Base-by-base conservation (phyloP, 106 monocot genomes). In the Dendrobium chrysotoxum region DNA sequence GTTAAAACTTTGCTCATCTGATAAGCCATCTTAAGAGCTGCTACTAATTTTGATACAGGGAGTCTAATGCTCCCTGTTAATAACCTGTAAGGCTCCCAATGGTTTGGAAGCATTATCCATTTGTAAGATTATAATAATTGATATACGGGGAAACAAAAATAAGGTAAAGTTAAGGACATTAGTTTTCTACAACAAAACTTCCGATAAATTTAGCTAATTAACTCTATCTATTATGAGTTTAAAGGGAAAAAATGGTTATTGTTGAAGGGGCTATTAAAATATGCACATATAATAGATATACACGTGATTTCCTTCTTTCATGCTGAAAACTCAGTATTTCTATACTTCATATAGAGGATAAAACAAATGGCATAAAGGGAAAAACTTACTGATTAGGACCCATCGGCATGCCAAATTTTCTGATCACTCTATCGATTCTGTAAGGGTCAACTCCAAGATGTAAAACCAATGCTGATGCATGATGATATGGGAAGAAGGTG, bases 361-460 rank as follows among this genome's bases (percentile, higher is more conserved):
- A 53, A 53, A 53, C 9, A 53, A 53, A 3, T 16, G 50, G 92
- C 95, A 83, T 92, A 92, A 79, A 92, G 92, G 42, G 40, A 74
- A 28, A 71, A 55, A 64, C 88, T 92, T 92, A 95, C 95, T 88
- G 95, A 81, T 92, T 92, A 81, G 95, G 95, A 7, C 95, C 95
- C 88, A 95, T 90, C 64, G 95, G 95, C 90, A 95, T 92, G 82
- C 95, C 95, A 83, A 95, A 95, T 47, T 46, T 86, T 87, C 83
- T 88, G 41, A 95, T 82, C 23, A 92, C 90, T 79, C 86, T 75
- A 72, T 95, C 95, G 86, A 95, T 80, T 79, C 92, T 90, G 81
- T 90, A 95, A 41, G 90, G 35, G 75, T 95, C 92, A 28, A 92
- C 87, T 17, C 95, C 95, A 18, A 95, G 84, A 87, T 86, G 75